These are phyloP conservation scores for Globisporangium nodosum DNA, from an alignment of 352 stramenopile species.

Conservation along the genomic window DNA sequence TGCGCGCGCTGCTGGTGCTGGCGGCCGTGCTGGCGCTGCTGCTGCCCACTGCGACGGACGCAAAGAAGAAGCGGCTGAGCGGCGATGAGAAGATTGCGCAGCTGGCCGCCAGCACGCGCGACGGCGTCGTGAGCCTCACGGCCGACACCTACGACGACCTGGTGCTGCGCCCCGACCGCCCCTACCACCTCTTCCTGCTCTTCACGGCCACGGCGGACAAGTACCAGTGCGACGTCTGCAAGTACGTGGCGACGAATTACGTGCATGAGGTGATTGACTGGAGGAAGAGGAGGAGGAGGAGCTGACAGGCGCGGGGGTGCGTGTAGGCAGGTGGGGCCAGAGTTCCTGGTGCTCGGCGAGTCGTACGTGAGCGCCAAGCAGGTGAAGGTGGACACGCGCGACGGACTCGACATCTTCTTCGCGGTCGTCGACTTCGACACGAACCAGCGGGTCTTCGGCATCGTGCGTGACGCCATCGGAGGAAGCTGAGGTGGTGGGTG, in stretches of 20 bases:
- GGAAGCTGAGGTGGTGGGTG: too few species aligned
- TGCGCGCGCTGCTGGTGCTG: conserved; percentile 17
- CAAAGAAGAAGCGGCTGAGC: conserved; percentile 23
- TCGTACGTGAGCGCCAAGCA: conserved; percentile 65
- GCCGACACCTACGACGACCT: conserved; percentile 51
- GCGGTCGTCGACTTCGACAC: conserved; percentile 70
- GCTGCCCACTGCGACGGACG: conserved; percentile 7
- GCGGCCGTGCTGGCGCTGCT: conserved; percentile 7
- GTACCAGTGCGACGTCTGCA: conserved; percentile 71
- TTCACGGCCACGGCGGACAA: conserved; percentile 74
- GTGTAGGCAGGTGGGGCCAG: conserved; percentile 48
- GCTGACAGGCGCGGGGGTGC: background rate
- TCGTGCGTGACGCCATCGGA: conserved; percentile 20
- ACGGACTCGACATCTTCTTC: conserved; percentile 76
- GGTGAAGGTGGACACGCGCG: conserved; percentile 64
- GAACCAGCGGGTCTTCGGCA: conserved; percentile 61
- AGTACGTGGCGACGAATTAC: conserved; percentile 27
- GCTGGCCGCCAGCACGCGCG: conserved; percentile 38
- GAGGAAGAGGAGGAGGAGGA: background rate
- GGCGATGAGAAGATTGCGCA: conserved; percentile 63
- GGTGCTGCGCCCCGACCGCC: conserved; percentile 56
- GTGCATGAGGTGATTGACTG: background rate
- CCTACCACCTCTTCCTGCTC: conserved; percentile 76
- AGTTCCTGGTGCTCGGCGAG: conserved; percentile 59
- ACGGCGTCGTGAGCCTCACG: conserved; percentile 59